Evolutionary conservation across 768 basidiomycete genomes (phyloP).

Genomic region (Macrolepiota dolichaula): DNA sequence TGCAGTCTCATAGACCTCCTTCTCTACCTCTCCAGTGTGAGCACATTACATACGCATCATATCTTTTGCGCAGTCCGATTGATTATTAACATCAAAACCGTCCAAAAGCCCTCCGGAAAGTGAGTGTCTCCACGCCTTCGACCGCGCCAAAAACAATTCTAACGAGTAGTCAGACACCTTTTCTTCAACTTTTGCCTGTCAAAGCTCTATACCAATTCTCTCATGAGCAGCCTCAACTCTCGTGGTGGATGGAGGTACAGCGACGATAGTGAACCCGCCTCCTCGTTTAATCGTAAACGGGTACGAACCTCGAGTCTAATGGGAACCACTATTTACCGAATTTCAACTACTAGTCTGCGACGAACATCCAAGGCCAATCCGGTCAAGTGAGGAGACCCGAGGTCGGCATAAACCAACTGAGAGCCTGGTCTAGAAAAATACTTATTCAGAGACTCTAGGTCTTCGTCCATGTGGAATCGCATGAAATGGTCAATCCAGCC

Average conservation of each 20-base stretch:
- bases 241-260: slow-evolving; percentile 26
- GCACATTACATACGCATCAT: neutral
- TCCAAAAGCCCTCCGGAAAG: slow-evolving; percentile 13
- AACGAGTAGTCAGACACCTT: slow-evolving; percentile 25
- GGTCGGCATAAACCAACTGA: neutral
- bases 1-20: slow-evolving; percentile 17
- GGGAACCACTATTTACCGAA: neutral
- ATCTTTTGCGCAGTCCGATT: neutral
- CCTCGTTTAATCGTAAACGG: neutral
- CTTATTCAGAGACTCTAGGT: slow-evolving; percentile 3
- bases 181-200: slow-evolving; percentile 36
- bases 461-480: slow-evolving; percentile 23
- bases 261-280: slow-evolving; percentile 3
- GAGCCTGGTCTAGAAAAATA: neutral
- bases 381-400: neutral
- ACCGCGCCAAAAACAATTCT: neutral
- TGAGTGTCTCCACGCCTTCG: neutral
- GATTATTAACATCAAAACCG: neutral
- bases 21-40: slow-evolving; percentile 20
- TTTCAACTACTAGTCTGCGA: neutral
- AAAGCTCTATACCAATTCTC: slow-evolving; percentile 39
- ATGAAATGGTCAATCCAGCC: slow-evolving; percentile 15
- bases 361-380: neutral
- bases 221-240: slow-evolving; percentile 36
- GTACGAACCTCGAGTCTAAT: neutral